These are phyloP conservation scores for Trametes gibbosa DNA, from an alignment of 768 basidiomycete genomes.

Conservation along the genomic window DNA sequence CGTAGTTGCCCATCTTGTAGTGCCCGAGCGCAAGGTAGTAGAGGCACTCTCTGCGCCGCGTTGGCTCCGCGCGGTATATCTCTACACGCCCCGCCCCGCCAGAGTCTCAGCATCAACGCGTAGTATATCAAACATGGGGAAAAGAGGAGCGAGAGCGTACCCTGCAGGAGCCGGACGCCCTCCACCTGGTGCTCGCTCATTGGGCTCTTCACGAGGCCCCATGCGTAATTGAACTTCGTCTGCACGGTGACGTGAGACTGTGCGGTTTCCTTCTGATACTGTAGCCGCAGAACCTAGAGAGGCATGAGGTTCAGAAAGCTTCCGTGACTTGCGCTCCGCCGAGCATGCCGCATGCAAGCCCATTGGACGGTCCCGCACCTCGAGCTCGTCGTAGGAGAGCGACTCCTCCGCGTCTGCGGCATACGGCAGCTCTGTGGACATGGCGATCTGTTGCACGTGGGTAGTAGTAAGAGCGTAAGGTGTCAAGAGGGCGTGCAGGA, in stretches of 20 bases:
- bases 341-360: background rate
- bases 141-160: constrained; percentile 36
- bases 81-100: constrained; percentile 65
- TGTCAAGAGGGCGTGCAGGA: background rate
- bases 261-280: constrained; percentile 85
- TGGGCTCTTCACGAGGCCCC: constrained; percentile 95
- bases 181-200: constrained; percentile 83
- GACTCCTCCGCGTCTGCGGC: constrained; percentile 93
- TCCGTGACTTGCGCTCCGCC: too few relatives aligned
- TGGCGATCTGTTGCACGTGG: constrained; percentile 21
- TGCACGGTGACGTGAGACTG: constrained; percentile 88
- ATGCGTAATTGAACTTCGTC: constrained; percentile 96
- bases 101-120: background rate
- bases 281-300: constrained; percentile 71
- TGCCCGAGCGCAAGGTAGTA: constrained; percentile 96
- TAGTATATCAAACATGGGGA: background rate
- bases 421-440: constrained; percentile 88
- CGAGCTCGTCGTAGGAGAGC: constrained; percentile 84
- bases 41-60: constrained; percentile 87
- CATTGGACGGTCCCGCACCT: constrained; percentile 43
- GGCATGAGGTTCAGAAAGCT: background rate
- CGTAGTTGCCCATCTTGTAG: constrained; percentile 95
- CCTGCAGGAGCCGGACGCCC: constrained; percentile 89
- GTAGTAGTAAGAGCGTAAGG: background rate
- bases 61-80: constrained; percentile 85